phyloP scores from a whole-genome alignment of 192 early-diverging fungal genomes.

The Pilobolus umbonatus region DNA sequence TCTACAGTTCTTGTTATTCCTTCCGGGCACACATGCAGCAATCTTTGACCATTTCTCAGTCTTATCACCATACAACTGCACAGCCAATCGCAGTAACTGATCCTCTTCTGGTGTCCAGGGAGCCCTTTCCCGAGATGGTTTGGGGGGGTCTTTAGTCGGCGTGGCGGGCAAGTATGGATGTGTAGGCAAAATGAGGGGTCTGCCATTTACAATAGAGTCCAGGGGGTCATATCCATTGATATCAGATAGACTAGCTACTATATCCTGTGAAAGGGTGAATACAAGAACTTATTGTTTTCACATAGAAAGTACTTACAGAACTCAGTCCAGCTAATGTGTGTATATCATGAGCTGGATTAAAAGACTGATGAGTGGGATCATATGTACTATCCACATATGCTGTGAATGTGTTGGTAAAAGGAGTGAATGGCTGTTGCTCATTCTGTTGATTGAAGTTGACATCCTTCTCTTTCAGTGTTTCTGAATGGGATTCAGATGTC shows the following conservation, averaged over 20 bases:
- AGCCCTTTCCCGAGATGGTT: slow-evolving; percentile 23
- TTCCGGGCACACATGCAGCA: slow-evolving; percentile 66
- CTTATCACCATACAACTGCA: slow-evolving; percentile 67
- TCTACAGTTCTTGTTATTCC: slow-evolving; percentile 80
- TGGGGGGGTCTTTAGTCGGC: neutral
- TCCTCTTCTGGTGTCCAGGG: slow-evolving; percentile 82
- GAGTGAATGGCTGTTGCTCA: no score
- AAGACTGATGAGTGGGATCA: no score
- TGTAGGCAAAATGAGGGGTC: slow-evolving; percentile 13
- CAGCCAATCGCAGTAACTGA: slow-evolving; percentile 62
- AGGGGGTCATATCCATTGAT: slow-evolving; percentile 19
- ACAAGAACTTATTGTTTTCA: no score
- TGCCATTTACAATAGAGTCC: slow-evolving; percentile 18
- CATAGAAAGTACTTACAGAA: no score
- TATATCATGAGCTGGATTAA: no score
- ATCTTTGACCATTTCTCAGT: slow-evolving; percentile 78
- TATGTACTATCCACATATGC: no score
- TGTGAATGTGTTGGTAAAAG: no score
- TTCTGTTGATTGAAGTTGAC: no score
- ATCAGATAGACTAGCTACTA: slow-evolving; percentile 1
- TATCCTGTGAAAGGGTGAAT: slow-evolving; percentile 6
- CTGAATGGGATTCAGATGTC: no score
- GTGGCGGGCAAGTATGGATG: slow-evolving; percentile 19
- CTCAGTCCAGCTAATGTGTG: no score
- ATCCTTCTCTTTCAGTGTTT: no score